Conservation (phyloP, 1,139 yeast species). For the Pichia sp. region DNA sequence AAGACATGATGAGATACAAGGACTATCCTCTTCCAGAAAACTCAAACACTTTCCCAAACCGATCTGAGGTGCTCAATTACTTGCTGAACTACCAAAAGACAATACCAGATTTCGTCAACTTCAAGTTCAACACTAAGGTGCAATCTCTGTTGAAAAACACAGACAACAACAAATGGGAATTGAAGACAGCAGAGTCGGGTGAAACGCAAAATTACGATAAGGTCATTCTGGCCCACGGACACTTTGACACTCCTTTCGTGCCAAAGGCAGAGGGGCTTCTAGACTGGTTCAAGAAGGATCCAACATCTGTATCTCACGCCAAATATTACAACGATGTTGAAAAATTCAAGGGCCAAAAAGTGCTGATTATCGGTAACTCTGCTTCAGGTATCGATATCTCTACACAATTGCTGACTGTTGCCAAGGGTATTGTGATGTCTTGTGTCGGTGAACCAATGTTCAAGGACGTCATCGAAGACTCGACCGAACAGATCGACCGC, state of each 20-base stretch:
- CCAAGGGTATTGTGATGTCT: constrained; percentile 39
- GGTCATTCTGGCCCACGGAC: constrained; percentile 47
- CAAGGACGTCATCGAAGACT: constrained; percentile 32
- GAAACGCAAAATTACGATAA: constrained; percentile 36
- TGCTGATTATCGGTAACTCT: constrained; percentile 45
- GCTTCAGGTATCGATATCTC: constrained; percentile 49
- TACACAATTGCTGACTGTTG: constrained; percentile 39
- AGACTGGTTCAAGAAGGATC: constrained; percentile 36
- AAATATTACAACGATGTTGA: constrained; percentile 38
- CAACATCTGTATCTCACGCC: constrained; percentile 40
- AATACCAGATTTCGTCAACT: constrained; percentile 32
- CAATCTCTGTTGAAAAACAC: constrained; percentile 25
- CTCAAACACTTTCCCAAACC: constrained; percentile 35
- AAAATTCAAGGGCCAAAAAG: constrained; percentile 36
- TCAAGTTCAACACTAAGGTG: constrained; percentile 30
- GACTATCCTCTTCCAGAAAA: constrained; percentile 36
- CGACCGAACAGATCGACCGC: constrained; percentile 33
- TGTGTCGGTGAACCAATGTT: constrained; percentile 32
- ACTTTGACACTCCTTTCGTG: constrained; percentile 42
- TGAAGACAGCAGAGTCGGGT: constrained; percentile 18
- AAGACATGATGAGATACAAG: constrained; percentile 41
- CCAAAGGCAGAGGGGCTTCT: constrained; percentile 42
- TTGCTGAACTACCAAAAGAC: constrained; percentile 35
- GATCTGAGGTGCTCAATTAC: constrained; percentile 39
- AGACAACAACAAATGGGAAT: constrained; percentile 26